Evolutionary conservation across 495 filamentous ascomycete species (phyloP).

Genomic region (Cudoniella acicularis): DNA sequence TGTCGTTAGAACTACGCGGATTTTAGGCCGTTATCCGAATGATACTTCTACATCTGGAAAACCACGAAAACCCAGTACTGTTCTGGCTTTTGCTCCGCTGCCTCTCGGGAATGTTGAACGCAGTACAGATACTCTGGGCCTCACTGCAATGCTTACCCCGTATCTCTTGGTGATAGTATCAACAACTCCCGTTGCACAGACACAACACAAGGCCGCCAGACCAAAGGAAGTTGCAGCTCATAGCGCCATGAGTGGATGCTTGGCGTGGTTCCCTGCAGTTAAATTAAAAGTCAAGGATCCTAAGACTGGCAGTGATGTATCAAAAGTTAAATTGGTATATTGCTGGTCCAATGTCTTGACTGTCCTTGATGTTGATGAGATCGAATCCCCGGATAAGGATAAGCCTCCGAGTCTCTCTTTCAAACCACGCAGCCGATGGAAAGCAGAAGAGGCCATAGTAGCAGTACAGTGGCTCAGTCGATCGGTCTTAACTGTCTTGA

Average conservation of each 20-base stretch:
- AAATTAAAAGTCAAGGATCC: conserved; percentile 75
- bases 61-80: conserved; percentile 87
- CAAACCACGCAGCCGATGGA: conserved; percentile 82
- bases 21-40: conserved; percentile 86
- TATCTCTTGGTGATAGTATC: conserved; percentile 96
- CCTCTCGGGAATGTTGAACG: conserved; percentile 91
- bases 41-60: conserved; percentile 49
- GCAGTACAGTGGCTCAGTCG: conserved; percentile 95
- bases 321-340: conserved; percentile 87
- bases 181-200: conserved; percentile 91
- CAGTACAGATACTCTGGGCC: conserved; percentile 78
- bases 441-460: conserved; percentile 91
- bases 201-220: conserved; percentile 85
- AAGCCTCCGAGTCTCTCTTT: conserved; percentile 77
- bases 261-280: conserved; percentile 97
- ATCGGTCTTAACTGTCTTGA: conserved; percentile 86
- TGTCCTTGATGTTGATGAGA: conserved; percentile 79
- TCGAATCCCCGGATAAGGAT: conserved; percentile 60
- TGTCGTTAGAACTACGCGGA: conserved; percentile 82
- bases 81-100: conserved; percentile 85
- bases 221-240: conserved; percentile 89
- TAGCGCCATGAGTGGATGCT: conserved; percentile 83
- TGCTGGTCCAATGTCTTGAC: conserved; percentile 97
- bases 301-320: conserved; percentile 48
- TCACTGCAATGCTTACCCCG: conserved; percentile 94